phyloP scores from a whole-genome alignment of 108 stramenopile species.

The Licmophora abbreviata region DNA sequence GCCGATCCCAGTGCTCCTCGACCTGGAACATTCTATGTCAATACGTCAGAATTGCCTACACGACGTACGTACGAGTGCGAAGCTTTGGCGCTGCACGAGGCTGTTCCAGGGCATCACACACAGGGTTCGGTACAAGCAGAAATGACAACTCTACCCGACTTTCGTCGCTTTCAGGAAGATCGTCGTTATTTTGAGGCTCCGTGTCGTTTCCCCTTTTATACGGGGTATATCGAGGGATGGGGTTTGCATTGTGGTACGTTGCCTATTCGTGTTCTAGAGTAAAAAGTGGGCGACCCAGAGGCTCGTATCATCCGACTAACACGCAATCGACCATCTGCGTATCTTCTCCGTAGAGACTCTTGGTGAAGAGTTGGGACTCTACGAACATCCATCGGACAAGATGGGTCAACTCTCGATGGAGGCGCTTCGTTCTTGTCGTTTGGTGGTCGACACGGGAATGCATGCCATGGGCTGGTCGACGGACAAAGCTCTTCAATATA shows the following conservation, averaged over 20 bases:
- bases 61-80: conserved; percentile 38
- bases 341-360: no score
- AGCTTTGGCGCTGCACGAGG: conserved; percentile 41
- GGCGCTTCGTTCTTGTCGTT: conserved; percentile 34
- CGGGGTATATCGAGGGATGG: conserved; percentile 59
- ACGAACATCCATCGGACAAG: conserved; percentile 31
- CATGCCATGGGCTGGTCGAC: conserved; percentile 39
- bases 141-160: conserved; percentile 23
- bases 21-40: conserved; percentile 46
- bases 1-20: conserved; percentile 20
- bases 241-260: conserved; percentile 36
- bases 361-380: conserved; percentile 39
- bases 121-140: conserved; percentile 42
- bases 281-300: no score
- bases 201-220: conserved; percentile 54
- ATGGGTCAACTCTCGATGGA: conserved; percentile 51
- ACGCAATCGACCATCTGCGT: no score
- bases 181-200: conserved; percentile 50
- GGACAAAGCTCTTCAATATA: conserved; percentile 38
- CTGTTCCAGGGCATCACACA: conserved; percentile 53
- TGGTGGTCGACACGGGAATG: conserved; percentile 62
- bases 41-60: conserved; percentile 34
- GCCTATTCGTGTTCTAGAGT: conserved; percentile 6
- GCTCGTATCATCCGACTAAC: no score
- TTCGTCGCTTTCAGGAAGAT: conserved; percentile 37